Evolutionary conservation across 345 rosid genomes (phyloP).

Genomic region (Trapa incisa): DNA sequence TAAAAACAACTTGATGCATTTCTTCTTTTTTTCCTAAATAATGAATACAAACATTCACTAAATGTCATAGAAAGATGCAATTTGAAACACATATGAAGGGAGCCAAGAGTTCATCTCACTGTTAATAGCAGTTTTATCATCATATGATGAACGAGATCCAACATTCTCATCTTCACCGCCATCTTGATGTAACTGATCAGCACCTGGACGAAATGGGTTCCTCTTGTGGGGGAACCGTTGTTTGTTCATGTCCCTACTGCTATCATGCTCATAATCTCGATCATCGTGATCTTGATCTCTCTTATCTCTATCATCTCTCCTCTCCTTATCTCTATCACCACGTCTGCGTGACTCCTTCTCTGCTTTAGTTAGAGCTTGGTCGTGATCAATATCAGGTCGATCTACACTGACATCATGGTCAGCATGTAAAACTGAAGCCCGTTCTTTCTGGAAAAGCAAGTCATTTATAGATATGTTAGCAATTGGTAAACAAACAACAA

Average conservation of each 20-base stretch:
- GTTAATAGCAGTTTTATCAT: constrained; percentile 56
- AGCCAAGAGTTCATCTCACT: constrained; percentile 24
- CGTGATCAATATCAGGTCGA: constrained; percentile 46
- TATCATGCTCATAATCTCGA: constrained; percentile 49
- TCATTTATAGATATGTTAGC: constrained; percentile 17
- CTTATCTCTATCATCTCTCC: constrained; percentile 61
- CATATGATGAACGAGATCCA: constrained; percentile 49
- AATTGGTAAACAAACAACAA: constrained; percentile 7
- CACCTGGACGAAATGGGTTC: constrained; percentile 25
- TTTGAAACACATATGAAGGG: not conserved
- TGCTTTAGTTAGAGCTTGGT: constrained; percentile 33
- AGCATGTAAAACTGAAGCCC: constrained; percentile 34
- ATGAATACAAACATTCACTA: not conserved
- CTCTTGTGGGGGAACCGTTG: constrained; percentile 41
- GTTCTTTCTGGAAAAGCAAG: constrained; percentile 50
- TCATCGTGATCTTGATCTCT: constrained; percentile 43
- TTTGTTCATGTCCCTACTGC: constrained; percentile 43
- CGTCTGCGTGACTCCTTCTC: constrained; percentile 63
- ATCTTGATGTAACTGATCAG: constrained; percentile 43
- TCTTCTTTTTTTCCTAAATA: not conserved
- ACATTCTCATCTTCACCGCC: constrained; percentile 46
- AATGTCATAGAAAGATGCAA: not conserved
- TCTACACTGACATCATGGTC: constrained; percentile 48
- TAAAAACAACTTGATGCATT: not conserved
- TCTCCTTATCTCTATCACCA: constrained; percentile 57